Evolutionary conservation across 345 rosid genomes (phyloP).

Genomic region (Diplotaxis tenuifolia): DNA sequence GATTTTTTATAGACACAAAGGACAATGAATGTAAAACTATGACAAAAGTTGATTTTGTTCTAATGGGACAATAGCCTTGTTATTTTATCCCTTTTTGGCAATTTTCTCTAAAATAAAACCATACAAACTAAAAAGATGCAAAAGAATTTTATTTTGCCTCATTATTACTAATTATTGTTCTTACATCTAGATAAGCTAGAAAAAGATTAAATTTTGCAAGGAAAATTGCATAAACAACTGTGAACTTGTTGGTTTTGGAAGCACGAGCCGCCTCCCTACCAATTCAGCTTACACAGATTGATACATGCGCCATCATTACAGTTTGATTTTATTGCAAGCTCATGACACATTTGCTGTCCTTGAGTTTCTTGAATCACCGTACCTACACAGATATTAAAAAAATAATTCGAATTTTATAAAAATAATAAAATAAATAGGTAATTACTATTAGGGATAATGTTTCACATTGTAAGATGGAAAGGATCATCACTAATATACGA

Average conservation of each 20-base stretch:
- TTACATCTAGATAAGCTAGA: background rate
- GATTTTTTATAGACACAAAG: too few species aligned
- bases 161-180: too few species aligned
- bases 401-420: background rate
- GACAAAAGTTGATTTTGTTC: too few species aligned
- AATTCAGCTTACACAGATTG: background rate
- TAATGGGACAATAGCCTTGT: too few species aligned
- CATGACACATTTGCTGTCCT: background rate
- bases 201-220: background rate
- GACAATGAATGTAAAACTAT: too few species aligned
- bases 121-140: too few species aligned
- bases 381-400: background rate
- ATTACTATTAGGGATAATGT: too few species aligned
- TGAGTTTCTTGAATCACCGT: background rate
- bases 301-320: background rate
- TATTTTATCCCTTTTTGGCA: too few species aligned
- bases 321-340: background rate
- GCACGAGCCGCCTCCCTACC: background rate
- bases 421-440: background rate
- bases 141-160: too few species aligned
- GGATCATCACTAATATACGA: too few species aligned
- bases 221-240: background rate
- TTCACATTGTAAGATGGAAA: too few species aligned
- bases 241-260: background rate
- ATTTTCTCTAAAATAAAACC: too few species aligned